Base-by-base conservation (phyloP, 169 alveolate species). In the Plasmodium inui region DNA sequence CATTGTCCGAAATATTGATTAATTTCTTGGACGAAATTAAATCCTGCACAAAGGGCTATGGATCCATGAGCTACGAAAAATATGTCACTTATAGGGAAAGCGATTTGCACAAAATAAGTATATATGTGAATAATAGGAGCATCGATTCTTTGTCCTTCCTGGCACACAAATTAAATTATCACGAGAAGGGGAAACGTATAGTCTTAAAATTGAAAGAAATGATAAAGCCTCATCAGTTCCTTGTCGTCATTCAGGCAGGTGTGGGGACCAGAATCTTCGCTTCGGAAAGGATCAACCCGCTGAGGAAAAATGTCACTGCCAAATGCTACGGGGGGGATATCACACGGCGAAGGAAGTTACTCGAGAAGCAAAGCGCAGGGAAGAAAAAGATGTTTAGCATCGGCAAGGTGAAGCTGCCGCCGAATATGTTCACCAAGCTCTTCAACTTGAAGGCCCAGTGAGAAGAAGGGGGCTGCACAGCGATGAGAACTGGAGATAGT, bases 311-410 rank as follows among this genome's bases (percentile, higher is more conserved):
- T 96, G 99, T 98, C 39, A 95, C 97, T 19, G 99, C 98, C 22
- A 97, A 97, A 89, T 97, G 99, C 88, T 98, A 98, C 94, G 99
- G 99, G 17, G 99, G 99, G 2, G 99, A 98, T 95, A 96, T 96
- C n/a, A 93, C 99, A 26, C 93, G 99, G 80, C 98, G 98, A 81
- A 97, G 96, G 92, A 98, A 98, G 91, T 96, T 98, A 37, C 96
- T 98, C 37, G 99, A 97, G 79, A 98, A 97, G 82, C 98, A 98
- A 90, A 98, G 98, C 78, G 98, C 95, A 81, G 99, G 98, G 28
- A 98, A 96, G 79, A 97, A 95, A 92, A 95, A 88, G 82, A 95
- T 91, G 95, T 91, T 91, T 71, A 96, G 97, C 88, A 96, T 83
- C 46, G 94, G 96, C n/a, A 96, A 22, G 98, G 98, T 28, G 74